These are phyloP conservation scores for Albizia julibrissin DNA, from an alignment of 306 rosid genomes.

Conservation along the genomic window DNA sequence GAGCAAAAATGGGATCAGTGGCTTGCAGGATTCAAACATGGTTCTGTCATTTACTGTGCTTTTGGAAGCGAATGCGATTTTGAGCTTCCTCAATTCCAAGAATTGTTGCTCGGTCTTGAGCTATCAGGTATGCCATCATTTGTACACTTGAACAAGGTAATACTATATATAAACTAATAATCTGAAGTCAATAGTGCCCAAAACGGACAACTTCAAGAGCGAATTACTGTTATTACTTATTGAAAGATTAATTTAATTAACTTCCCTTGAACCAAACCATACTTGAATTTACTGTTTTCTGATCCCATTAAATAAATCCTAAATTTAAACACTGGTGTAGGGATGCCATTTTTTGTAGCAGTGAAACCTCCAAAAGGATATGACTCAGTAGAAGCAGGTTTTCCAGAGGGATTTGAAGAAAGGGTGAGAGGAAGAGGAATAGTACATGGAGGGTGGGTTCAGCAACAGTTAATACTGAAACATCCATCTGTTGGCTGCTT, in stretches of 20 bases:
- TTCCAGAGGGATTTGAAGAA: slow-evolving; percentile 12
- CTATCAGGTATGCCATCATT: not conserved
- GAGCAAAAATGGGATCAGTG: slow-evolving; percentile 22
- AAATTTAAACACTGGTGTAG: not conserved
- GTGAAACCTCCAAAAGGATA: not conserved
- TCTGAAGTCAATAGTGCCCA: too few relatives aligned
- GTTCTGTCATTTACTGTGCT: slow-evolving; percentile 2
- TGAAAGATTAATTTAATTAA: too few relatives aligned
- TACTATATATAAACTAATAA: too few relatives aligned
- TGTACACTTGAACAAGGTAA: too few relatives aligned
- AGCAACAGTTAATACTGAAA: not conserved
- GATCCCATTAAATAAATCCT: not conserved
- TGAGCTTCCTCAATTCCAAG: not conserved
- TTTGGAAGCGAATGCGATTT: not conserved
- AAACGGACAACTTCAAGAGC: too few relatives aligned
- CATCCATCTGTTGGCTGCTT: slow-evolving; percentile 26
- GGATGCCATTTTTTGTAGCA: slow-evolving; percentile 6
- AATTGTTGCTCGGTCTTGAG: not conserved
- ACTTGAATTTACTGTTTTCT: not conserved
- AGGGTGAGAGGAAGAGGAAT: slow-evolving; percentile 13
- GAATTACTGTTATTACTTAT: too few relatives aligned
- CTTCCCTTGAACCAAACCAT: not conserved
- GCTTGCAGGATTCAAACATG: not conserved
- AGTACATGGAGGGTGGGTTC: slow-evolving; percentile 21
- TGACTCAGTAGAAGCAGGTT: not conserved